phyloP scores from a whole-genome alignment of 176 grass and related monocot species.

The Lolium perenne region DNA sequence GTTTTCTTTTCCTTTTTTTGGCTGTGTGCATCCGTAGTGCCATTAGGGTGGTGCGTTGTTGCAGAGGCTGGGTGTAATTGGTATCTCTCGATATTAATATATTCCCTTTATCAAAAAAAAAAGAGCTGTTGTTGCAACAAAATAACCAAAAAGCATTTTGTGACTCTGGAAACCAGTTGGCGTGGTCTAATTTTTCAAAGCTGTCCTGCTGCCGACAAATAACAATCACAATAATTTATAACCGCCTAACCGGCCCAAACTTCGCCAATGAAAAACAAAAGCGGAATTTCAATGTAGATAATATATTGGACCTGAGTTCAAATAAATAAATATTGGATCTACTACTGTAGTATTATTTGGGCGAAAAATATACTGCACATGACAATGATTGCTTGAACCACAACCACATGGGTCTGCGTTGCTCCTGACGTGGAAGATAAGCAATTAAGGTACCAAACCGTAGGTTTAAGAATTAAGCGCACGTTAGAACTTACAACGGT shows the following conservation, averaged over 20 bases:
- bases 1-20: no score
- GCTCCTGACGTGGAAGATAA: background rate
- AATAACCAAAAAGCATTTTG: background rate
- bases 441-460: background rate
- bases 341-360: background rate
- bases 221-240: background rate
- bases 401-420: background rate
- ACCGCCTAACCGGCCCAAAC: background rate
- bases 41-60: no score
- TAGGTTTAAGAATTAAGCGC: conserved; percentile 2
- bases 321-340: background rate
- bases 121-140: no score
- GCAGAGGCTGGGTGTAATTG: no score
- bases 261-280: background rate
- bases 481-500: background rate
- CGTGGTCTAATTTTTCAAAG: background rate
- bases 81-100: no score
- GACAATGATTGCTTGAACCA: background rate
- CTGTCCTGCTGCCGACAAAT: background rate
- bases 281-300: background rate
- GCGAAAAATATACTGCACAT: background rate
- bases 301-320: background rate
- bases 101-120: no score
- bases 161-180: background rate
- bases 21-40: no score